Conservation (phyloP, 208 protist species). For the Wallacemonas collosoma region DNA sequence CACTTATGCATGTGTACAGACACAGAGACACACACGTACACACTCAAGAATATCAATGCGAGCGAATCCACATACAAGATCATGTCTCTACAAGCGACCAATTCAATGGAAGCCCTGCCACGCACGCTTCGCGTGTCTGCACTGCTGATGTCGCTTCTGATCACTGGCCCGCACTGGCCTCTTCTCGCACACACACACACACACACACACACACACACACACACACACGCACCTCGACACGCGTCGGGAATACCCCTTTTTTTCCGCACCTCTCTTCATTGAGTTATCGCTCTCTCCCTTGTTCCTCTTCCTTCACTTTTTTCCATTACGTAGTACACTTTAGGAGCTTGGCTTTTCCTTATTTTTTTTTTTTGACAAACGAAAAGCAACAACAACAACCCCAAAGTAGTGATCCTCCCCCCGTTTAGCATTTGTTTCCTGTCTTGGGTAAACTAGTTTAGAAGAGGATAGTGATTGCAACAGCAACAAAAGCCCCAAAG, state of each 20-base stretch:
- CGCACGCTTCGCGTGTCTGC: too few relatives aligned
- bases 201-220: background rate
- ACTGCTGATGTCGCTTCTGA: too few relatives aligned
- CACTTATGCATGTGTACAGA: too few relatives aligned
- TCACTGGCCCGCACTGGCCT: too few relatives aligned
- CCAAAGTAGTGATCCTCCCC: background rate
- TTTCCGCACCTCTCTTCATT: too few relatives aligned
- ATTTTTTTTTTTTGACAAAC: conserved; percentile 1
- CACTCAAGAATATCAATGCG: too few relatives aligned
- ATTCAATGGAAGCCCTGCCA: too few relatives aligned
- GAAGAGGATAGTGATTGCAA: background rate
- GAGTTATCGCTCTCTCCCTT: background rate
- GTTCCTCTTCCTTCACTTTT: background rate
- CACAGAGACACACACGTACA: conserved; percentile 3
- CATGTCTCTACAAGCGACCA: too few relatives aligned
- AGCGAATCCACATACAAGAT: too few relatives aligned
- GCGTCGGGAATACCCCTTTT: too few relatives aligned
- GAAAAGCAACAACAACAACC: background rate
- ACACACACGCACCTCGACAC: too few relatives aligned
- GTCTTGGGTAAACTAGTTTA: background rate
- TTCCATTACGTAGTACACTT: background rate
- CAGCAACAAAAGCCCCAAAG: conserved; percentile 15
- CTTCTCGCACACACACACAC: background rate
- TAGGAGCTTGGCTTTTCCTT: background rate
- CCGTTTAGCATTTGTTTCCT: background rate